phyloP scores from a whole-genome alignment of 805 yeast species.

The Wickerhamomyces chaumierensis region DNA sequence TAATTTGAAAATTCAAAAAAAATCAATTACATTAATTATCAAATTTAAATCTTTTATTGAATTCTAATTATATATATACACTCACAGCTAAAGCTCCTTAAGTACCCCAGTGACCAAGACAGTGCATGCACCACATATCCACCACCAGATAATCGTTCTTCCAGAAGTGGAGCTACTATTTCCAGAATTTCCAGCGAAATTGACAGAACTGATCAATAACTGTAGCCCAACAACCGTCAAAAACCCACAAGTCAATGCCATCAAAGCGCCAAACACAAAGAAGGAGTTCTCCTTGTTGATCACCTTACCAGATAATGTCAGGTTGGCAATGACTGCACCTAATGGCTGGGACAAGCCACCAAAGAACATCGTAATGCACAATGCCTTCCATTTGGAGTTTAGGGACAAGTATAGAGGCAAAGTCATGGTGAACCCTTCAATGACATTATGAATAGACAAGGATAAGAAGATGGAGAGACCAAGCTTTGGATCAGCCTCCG shows the following conservation, averaged over 20 bases:
- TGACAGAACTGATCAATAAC: slow-evolving; percentile 75
- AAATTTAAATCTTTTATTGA: no score
- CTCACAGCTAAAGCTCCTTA: neutral
- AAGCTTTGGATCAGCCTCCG: slow-evolving; percentile 51
- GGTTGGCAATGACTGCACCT: slow-evolving; percentile 70
- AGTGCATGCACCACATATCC: neutral
- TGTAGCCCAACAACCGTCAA: slow-evolving; percentile 71
- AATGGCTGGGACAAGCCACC: slow-evolving; percentile 85
- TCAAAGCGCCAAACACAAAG: slow-evolving; percentile 46
- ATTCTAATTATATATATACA: no score
- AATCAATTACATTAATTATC: no score
- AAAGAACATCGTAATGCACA: slow-evolving; percentile 49
- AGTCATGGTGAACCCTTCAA: slow-evolving; percentile 92
- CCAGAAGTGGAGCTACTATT: slow-evolving; percentile 11
- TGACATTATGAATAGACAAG: slow-evolving; percentile 77
- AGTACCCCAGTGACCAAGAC: neutral
- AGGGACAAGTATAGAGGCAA: slow-evolving; percentile 79
- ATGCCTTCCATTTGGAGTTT: slow-evolving; percentile 47
- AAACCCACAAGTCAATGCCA: slow-evolving; percentile 77
- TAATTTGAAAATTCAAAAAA: no score
- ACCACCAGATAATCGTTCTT: slow-evolving; percentile 1
- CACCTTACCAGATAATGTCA: slow-evolving; percentile 30
- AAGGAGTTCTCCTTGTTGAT: slow-evolving; percentile 22
- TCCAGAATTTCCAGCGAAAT: slow-evolving; percentile 48
- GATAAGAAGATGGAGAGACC: slow-evolving; percentile 80